Base-by-base conservation (phyloP, 2,329 filamentous ascomycete species). In the Lecanoromycetidae sp. region DNA sequence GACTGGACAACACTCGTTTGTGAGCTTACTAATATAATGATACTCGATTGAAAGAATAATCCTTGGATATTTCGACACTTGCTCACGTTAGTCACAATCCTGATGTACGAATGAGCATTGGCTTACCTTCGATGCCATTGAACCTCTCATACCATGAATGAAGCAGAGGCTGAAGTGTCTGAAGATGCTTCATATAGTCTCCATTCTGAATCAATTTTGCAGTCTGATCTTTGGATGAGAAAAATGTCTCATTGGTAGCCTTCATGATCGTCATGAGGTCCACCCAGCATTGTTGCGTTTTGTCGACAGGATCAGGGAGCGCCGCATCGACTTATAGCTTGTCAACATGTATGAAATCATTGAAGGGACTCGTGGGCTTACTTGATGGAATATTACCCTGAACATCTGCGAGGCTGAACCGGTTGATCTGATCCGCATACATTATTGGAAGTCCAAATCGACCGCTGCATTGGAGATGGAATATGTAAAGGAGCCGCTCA, bases 191-290 rank as follows among this genome's bases (percentile, higher is more conserved):
- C 35, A 85, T 82, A 62, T 98, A 96, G 52, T 80, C 78, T 17
- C 87, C 87, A 46, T 78, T 87, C 58, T 87, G 82, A 60, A 95
- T 93, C 56, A 96, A 79, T 36, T 87, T 82, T 8, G 86, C 86
- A 0, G 91, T 96, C 61, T 88, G 82, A 54, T 90, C 82, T 49
- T 86, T 81, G 13, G 87, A 93, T 23, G 81, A 77, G 65, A 96
- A 98, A 3, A 98, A 72, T 55, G 82, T 79, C 59, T 93, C 80
- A 58, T 96, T 96, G 44, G 86, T 87, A 55, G 83, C 74, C 57
- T 94, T 84, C 83, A 96, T 94, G 52, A 90, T 79, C 57, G 87
- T 84, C 54, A 87, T 94, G 57, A 98, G 87, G 26, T 87, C 85
- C 4, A 88, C 82, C 91, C 91, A 98, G 62, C 87, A 93, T 63